These are phyloP conservation scores for Rosa chinensis DNA, from an alignment of 306 rosid genomes.

Conservation along the genomic window DNA sequence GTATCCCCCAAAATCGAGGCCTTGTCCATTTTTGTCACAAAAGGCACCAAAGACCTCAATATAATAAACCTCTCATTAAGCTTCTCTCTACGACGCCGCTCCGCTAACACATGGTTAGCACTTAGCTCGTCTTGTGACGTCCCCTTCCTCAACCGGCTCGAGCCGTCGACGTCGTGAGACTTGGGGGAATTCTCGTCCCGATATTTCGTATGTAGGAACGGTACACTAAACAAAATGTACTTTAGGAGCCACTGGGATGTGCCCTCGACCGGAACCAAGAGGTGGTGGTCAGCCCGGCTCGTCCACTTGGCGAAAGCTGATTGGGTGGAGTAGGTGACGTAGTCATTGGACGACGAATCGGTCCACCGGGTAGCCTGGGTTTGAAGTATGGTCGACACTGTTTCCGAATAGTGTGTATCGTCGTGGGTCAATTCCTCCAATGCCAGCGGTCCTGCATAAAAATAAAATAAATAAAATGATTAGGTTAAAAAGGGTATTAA, in stretches of 20 bases:
- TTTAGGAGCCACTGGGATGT: constrained; percentile 73
- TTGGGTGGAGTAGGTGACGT: constrained; percentile 41
- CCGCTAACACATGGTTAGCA: constrained; percentile 84
- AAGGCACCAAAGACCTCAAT: constrained; percentile 74
- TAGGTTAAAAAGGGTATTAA: neutral
- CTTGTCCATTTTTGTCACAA: constrained; percentile 93
- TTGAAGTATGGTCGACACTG: constrained; percentile 68
- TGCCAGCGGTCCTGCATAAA: constrained; percentile 20
- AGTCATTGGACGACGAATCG: constrained; percentile 32
- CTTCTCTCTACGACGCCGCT: constrained; percentile 77
- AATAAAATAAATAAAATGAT: neutral
- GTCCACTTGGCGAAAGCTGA: constrained; percentile 72
- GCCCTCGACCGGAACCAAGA: constrained; percentile 24
- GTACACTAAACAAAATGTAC: constrained; percentile 63
- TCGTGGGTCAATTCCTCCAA: constrained; percentile 61
- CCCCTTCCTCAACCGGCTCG: constrained; percentile 48
- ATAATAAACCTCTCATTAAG: constrained; percentile 84
- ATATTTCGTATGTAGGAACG: constrained; percentile 67
- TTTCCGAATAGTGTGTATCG: constrained; percentile 79
- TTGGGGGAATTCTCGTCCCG: constrained; percentile 46
- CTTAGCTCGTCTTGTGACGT: constrained; percentile 74
- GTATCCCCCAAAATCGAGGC: constrained; percentile 92
- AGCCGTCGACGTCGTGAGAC: constrained; percentile 24
- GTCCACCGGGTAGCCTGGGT: constrained; percentile 47
- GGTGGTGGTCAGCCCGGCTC: constrained; percentile 20